Conservation (phyloP, 371 early-diverging fungal species). For the Rhizomucor miehei region DNA sequence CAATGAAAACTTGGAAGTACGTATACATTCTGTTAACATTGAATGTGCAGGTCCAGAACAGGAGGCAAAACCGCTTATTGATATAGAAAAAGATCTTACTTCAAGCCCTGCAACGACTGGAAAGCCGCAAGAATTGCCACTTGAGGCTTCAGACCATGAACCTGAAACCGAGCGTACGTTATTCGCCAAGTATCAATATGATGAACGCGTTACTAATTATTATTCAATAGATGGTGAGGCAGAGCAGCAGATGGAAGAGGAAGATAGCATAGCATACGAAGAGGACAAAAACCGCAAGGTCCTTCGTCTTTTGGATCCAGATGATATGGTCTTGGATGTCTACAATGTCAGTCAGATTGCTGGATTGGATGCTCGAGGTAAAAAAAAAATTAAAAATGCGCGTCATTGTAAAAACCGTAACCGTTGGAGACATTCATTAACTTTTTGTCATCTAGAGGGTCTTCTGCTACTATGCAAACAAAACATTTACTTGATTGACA, state of each 20-base stretch:
- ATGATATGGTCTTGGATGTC: slow-evolving; percentile 70
- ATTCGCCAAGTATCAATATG: too few relatives aligned
- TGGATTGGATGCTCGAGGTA: slow-evolving; percentile 70
- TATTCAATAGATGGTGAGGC: too few relatives aligned
- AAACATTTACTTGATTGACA: slow-evolving; percentile 75
- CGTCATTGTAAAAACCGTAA: not conserved
- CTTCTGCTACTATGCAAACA: slow-evolving; percentile 67
- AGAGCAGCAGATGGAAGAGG: slow-evolving; percentile 23
- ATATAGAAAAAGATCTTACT: not conserved
- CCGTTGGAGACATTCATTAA: too few relatives aligned
- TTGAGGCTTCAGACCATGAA: too few relatives aligned
- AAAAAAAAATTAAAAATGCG: not conserved
- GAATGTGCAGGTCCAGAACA: not conserved
- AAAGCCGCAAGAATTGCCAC: too few relatives aligned
- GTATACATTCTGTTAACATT: not conserved
- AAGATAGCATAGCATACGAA: slow-evolving; percentile 54
- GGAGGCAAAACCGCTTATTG: not conserved
- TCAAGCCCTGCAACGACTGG: not conserved
- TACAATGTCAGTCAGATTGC: slow-evolving; percentile 73
- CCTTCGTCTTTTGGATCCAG: slow-evolving; percentile 64
- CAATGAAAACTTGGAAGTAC: too few relatives aligned
- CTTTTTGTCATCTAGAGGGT: slow-evolving; percentile 47
- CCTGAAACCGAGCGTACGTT: too few relatives aligned
- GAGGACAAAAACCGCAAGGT: slow-evolving; percentile 77
- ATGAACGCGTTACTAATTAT: too few relatives aligned